Evolutionary conservation across 202 grass and related monocot genomes (phyloP).

Genomic region (Schoenoplectus tabernaemontani): DNA sequence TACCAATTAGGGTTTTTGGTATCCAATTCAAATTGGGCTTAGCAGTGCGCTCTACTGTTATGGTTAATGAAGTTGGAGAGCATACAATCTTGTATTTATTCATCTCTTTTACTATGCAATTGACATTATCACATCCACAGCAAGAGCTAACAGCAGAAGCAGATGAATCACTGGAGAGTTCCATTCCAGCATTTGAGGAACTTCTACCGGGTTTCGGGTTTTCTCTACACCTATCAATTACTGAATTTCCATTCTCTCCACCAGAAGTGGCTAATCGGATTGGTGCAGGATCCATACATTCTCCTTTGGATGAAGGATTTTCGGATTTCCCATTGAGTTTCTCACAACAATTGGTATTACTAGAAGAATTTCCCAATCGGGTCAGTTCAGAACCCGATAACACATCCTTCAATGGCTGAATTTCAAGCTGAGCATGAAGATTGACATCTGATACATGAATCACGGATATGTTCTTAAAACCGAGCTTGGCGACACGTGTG

Average conservation of each 20-base stretch:
- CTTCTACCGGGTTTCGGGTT: not conserved
- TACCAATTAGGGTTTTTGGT: conserved; percentile 40
- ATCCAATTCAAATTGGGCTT: conserved; percentile 80
- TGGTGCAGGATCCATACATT: not conserved
- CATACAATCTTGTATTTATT: conserved; percentile 54
- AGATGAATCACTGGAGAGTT: not conserved
- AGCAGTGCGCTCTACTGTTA: conserved; percentile 52
- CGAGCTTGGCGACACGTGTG: conserved; percentile 63
- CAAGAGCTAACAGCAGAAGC: not conserved
- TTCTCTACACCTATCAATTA: not conserved
- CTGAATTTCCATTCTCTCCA: not conserved
- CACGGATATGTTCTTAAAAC: conserved; percentile 61
- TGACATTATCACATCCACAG: conserved; percentile 5
- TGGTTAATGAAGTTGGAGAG: conserved; percentile 39
- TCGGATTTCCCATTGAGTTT: not conserved
- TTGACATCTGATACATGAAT: conserved; percentile 54
- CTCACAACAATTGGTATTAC: not conserved
- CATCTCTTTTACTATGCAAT: conserved; percentile 29
- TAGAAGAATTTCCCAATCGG: not conserved
- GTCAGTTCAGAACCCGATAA: not conserved
- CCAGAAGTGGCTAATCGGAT: not conserved
- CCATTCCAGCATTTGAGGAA: not conserved
- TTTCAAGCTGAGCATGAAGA: conserved; percentile 42
- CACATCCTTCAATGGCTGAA: conserved; percentile 31
- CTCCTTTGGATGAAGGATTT: not conserved